Percentiles rank a stretch among this genome's conserved stretches.
phyloP scores from a whole-genome alignment of 2,329 filamentous ascomycete genomes.

The Anthostomella pinea region DNA sequence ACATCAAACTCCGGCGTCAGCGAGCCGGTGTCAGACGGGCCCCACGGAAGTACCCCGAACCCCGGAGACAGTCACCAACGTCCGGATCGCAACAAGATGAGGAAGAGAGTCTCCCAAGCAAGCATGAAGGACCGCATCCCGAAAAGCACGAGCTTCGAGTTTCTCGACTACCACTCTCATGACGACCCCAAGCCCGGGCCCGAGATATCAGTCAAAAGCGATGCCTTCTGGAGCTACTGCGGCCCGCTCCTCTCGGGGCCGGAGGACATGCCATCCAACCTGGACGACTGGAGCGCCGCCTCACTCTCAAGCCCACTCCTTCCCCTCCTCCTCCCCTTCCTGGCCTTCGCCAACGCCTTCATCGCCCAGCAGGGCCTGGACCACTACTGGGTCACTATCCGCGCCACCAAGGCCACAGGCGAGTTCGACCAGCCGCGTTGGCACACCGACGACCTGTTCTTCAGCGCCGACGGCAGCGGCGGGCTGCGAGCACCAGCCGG shows the following conservation, averaged over 20 bases:
- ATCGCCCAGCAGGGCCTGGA: conserved; percentile 34
- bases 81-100: background rate
- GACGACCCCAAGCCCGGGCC: background rate
- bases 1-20: no score
- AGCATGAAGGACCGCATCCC: conserved; percentile 13
- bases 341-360: conserved; percentile 37
- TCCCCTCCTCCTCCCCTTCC: conserved; percentile 37
- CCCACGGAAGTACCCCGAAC: no score
- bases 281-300: conserved; percentile 37
- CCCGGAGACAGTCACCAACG: background rate
- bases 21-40: no score
- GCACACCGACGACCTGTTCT: conserved; percentile 51
- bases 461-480: conserved; percentile 19
- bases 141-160: conserved; percentile 20
- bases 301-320: conserved; percentile 36
- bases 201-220: conserved; percentile 24
- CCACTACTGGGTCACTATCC: conserved; percentile 48
- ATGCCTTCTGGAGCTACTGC: conserved; percentile 44
- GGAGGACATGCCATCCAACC: conserved; percentile 32
- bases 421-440: conserved; percentile 45
- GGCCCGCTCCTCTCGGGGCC: conserved; percentile 35
- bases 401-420: conserved; percentile 40
- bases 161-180: conserved; percentile 18
- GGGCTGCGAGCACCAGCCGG: conserved; percentile 5
- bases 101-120: background rate